A percentile compares a stretch with the other conserved stretches of the same genome.
Conservation (phyloP, 169 alveolate species). For the Eimeria praecox region DNA sequence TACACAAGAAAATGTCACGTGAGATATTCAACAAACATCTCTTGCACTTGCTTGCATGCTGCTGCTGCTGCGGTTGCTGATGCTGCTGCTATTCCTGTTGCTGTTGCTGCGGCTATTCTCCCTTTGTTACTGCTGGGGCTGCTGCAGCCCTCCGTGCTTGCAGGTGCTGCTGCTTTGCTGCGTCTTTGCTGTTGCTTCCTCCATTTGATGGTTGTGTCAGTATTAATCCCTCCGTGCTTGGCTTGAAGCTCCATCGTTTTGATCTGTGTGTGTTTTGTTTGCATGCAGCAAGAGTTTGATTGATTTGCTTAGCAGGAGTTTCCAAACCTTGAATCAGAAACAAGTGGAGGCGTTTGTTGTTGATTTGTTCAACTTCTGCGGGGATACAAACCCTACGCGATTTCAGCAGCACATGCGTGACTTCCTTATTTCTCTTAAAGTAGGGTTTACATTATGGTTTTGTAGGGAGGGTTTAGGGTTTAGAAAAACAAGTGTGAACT, state of each 20-base stretch:
- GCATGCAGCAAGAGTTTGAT: conserved; percentile 64
- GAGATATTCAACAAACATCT: no score
- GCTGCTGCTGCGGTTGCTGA: not conserved
- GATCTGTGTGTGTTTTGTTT: not conserved
- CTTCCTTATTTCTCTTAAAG: conserved; percentile 80
- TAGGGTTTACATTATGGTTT: not conserved
- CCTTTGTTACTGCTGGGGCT: no score
- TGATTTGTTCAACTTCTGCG: conserved; percentile 79
- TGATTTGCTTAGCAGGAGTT: conserved; percentile 55
- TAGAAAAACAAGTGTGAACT: no score
- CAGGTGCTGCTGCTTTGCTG: no score
- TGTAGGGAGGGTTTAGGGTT: not conserved
- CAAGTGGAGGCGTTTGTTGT: conserved; percentile 83
- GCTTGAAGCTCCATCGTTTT: no score
- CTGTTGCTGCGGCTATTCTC: no score
- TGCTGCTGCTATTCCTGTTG: not conserved
- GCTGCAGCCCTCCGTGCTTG: no score
- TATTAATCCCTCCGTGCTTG: no score
- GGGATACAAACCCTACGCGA: conserved; percentile 64
- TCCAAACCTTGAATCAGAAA: conserved; percentile 58
- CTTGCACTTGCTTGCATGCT: no score
- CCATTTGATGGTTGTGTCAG: no score
- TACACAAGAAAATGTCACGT: conserved; percentile 79
- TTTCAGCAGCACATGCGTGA: conserved; percentile 80
- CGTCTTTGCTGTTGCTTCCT: no score